Evolutionary conservation across 192 early-diverging fungal genomes (phyloP), one percentile per base, ranked within the genome.

Genomic region (Rhizoclosmatium globosum): DNA sequence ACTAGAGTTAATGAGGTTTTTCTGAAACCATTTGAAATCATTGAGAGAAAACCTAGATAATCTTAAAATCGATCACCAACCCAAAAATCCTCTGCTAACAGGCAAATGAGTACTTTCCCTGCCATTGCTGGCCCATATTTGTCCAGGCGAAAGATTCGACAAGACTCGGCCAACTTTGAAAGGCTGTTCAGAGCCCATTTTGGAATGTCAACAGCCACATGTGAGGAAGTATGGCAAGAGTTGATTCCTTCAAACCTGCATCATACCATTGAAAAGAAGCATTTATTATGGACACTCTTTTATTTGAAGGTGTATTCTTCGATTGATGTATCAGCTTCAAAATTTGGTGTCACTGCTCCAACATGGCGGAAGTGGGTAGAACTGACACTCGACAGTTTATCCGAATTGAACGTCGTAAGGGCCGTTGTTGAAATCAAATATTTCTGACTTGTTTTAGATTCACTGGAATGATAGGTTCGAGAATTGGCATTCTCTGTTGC

Each of bases 151-250:
- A 4, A 15, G 6, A 15, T 50, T 50, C 6, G 6, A 50, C 61
- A 64, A 64, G 61, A n/a, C 4, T 64, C 61, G 7, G 21, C 61
- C 4, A n/a, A 4, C 7, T 64, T 64, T 64, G 61, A 64, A 11
- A 4, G 21, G 4, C 61, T 11, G 61, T 64, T 64, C 61, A 4
- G 61, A 41, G 4, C 61, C 61, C 39, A 64, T 21, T 64, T 64
- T 21, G 61, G 61, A 21, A 64, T 64, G 61, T 64, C 39, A 41
- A 9, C n/a, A 9, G 61, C n/a, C 7, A 11, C 61, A 11, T 64
- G 61, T 21, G 61, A 64, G n/a, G 61, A 64, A 11, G 61, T 64
- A 4, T 64, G 61, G 61, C 61, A 64, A 38, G 61, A 64, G 39
- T 7, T 64, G 61, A 9, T n/a, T 38, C 4, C 39, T 21, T 4